Evolutionary conservation across 2,329 filamentous ascomycete genomes (phyloP).

Genomic region (Cyphellophora europaea): DNA sequence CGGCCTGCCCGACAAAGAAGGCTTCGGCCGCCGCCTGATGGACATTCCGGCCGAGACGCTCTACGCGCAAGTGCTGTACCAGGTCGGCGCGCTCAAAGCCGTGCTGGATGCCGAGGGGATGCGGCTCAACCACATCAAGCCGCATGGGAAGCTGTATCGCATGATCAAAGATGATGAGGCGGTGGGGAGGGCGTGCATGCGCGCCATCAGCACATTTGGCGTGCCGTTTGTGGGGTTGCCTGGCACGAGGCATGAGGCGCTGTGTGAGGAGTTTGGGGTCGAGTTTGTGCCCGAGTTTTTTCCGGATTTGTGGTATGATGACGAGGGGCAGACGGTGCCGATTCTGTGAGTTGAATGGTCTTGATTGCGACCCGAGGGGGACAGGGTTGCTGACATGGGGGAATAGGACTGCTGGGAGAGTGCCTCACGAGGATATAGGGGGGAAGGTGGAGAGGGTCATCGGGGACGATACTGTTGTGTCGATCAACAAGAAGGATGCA

Average conservation of each 20-base stretch:
- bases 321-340: too few species aligned
- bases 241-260: constrained; percentile 39
- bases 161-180: constrained; percentile 43
- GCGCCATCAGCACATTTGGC: constrained; percentile 36
- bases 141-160: constrained; percentile 50
- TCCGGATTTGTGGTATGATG: too few species aligned
- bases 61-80: constrained; percentile 49
- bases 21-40: constrained; percentile 54
- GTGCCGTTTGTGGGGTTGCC: constrained; percentile 45
- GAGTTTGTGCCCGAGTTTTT: too few species aligned
- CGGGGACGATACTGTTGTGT: too few species aligned
- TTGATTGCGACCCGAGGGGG: too few species aligned
- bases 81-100: constrained; percentile 51
- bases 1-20: constrained; percentile 53
- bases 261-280: too few species aligned
- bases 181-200: constrained; percentile 41
- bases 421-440: too few species aligned
- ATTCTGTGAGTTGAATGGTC: too few species aligned
- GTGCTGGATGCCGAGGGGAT: constrained; percentile 49
- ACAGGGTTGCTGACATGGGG: too few species aligned
- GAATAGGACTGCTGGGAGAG: too few species aligned
- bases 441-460: too few species aligned
- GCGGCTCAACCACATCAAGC: constrained; percentile 50
- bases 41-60: constrained; percentile 47
- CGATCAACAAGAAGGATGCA: too few species aligned